These are phyloP conservation scores for Phoma sp. DNA, from an alignment of 2,329 filamentous ascomycete genomes.

Conservation along the genomic window DNA sequence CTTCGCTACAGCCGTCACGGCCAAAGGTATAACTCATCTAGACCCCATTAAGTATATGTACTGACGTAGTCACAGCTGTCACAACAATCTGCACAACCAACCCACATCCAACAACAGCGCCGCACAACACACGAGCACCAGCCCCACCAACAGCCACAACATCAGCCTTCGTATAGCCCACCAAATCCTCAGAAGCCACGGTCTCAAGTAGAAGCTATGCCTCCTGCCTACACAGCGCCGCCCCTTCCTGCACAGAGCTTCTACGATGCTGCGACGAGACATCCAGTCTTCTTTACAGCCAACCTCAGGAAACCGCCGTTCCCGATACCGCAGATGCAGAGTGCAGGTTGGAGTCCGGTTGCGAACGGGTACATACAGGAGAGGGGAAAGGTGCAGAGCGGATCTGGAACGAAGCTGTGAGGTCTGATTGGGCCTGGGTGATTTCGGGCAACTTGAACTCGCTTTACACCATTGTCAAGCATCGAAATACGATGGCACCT, in stretches of 20 bases:
- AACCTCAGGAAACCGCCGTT: constrained; percentile 65
- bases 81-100: constrained; percentile 34
- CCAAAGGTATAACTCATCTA: constrained; percentile 44
- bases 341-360: constrained; percentile 51
- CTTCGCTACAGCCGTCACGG: constrained; percentile 49
- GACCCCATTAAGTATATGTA: not conserved
- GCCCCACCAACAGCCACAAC: constrained; percentile 12
- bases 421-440: too few relatives aligned
- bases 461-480: too few relatives aligned
- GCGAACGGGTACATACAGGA: constrained; percentile 54
- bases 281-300: constrained; percentile 80
- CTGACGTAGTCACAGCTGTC: constrained; percentile 16
- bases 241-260: constrained; percentile 26
- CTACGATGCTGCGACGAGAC: constrained; percentile 67
- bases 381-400: constrained; percentile 18
- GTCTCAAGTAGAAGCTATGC: constrained; percentile 61
- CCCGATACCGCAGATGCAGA: constrained; percentile 46
- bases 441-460: too few relatives aligned
- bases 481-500: too few relatives aligned
- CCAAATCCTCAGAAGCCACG: constrained; percentile 34
- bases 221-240: constrained; percentile 38
- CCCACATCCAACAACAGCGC: constrained; percentile 34
- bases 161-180: not conserved
- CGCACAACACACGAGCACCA: constrained; percentile 29
- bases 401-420: constrained; percentile 41